Evolutionary conservation across 2,329 filamentous ascomycete species (phyloP).

Genomic region (Hymenoscyphus salicellus): DNA sequence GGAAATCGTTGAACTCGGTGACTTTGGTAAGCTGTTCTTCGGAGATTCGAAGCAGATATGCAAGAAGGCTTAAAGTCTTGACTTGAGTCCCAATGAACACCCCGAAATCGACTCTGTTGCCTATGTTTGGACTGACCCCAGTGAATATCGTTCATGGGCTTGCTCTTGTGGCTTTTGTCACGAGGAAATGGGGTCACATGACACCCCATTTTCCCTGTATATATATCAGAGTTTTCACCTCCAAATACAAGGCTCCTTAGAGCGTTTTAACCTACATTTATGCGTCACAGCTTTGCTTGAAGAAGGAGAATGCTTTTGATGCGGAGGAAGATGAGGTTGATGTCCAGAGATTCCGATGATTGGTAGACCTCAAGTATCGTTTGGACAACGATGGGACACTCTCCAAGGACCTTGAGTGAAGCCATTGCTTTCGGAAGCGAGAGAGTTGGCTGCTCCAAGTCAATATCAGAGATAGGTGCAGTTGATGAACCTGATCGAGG

Average conservation of each 20-base stretch:
- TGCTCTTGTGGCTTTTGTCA: no score
- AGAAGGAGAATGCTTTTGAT: constrained; percentile 93
- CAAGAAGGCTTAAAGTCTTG: constrained; percentile 98
- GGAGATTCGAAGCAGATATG: constrained; percentile 86
- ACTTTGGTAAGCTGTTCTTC: no score
- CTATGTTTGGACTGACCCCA: constrained; percentile 88
- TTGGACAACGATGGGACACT: constrained; percentile 98
- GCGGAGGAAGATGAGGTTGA: constrained; percentile 86
- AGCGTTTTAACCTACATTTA: no score
- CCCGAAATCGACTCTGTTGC: constrained; percentile 88
- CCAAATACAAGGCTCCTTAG: no score
- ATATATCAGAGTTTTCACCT: no score
- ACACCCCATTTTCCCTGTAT: no score
- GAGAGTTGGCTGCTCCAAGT: constrained; percentile 73
- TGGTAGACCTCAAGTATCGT: constrained; percentile 98
- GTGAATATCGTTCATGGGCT: constrained; percentile 88
- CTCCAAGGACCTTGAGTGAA: constrained; percentile 96
- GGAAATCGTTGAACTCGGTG: constrained; percentile 85
- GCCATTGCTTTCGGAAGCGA: constrained; percentile 93
- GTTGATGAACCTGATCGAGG: constrained; percentile 88
- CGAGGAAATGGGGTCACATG: no score
- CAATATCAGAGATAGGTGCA: constrained; percentile 68
- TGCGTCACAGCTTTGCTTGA: no score
- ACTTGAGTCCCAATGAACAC: constrained; percentile 98
- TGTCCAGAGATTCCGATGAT: constrained; percentile 76